Evolutionary conservation across 2,329 filamentous ascomycete genomes (phyloP).

Genomic region (Thielaviopsis populi): DNA sequence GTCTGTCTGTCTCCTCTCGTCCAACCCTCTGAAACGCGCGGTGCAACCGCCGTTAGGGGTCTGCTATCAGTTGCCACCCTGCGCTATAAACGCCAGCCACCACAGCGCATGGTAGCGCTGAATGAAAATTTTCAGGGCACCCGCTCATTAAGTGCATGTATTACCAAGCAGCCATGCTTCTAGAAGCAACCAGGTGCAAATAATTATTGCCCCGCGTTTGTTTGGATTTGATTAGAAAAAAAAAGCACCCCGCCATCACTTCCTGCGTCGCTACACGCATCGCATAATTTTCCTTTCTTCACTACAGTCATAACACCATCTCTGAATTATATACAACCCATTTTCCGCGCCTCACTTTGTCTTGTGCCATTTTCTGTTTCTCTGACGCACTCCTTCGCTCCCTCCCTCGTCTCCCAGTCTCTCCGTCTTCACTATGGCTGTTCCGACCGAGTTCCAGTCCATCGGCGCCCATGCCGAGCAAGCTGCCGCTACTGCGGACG

Average conservation of each 20-base stretch:
- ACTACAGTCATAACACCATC: not conserved
- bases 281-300: slow-evolving; percentile 4
- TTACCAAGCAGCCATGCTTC: slow-evolving; percentile 2
- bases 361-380: slow-evolving; percentile 2
- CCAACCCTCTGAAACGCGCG: not conserved
- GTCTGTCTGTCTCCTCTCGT: too few relatives aligned
- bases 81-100: not conserved
- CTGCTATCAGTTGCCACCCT: not conserved
- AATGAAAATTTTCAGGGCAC: slow-evolving; percentile 12
- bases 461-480: slow-evolving; percentile 47
- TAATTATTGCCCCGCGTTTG: slow-evolving; percentile 12
- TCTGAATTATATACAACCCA: not conserved
- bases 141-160: not conserved
- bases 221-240: not conserved
- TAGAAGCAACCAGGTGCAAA: not conserved
- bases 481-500: slow-evolving; percentile 32
- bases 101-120: not conserved
- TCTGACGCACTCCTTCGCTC: not conserved
- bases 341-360: not conserved
- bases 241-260: slow-evolving; percentile 14
- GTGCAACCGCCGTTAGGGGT: not conserved
- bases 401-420: slow-evolving; percentile 35
- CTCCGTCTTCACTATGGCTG: slow-evolving; percentile 24
- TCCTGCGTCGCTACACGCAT: slow-evolving; percentile 18
- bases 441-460: slow-evolving; percentile 41